A percentile compares a stretch with the other conserved stretches of the same genome.
Evolutionary conservation across 169 alveolate genomes (phyloP).

Genomic region (Theileria sp.): DNA sequence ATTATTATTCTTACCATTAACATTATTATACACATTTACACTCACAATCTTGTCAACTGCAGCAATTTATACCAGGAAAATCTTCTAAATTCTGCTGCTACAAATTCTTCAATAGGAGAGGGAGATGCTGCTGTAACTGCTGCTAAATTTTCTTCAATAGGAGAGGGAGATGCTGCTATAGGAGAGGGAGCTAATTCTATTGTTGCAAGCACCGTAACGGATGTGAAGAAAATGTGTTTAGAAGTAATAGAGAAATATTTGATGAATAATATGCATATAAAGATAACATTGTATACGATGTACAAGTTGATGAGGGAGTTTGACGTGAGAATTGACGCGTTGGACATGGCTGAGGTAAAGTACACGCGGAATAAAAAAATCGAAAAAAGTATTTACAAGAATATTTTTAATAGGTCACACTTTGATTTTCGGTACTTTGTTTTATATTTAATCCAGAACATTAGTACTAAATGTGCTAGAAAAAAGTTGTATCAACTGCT

Average conservation of each 20-base stretch:
- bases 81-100: neutral
- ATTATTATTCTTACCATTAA: neutral
- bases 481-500: neutral
- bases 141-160: too few relatives aligned
- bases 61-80: too few relatives aligned
- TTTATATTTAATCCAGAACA: neutral
- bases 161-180: too few relatives aligned
- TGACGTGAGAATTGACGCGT: neutral
- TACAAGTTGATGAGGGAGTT: neutral
- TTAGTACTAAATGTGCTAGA: neutral
- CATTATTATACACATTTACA: neutral
- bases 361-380: neutral
- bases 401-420: neutral
- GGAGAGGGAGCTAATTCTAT: neutral
- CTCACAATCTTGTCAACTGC: neutral
- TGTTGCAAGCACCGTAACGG: too few relatives aligned
- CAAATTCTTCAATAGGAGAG: too few relatives aligned
- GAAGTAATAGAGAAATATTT: neutral
- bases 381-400: neutral
- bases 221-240: neutral
- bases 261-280: neutral
- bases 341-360: neutral
- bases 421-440: neutral
- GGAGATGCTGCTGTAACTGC: neutral
- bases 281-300: neutral